phyloP scores from a whole-genome alignment of 139 green algal genomes.

The Chlamydomonas sp. region DNA sequence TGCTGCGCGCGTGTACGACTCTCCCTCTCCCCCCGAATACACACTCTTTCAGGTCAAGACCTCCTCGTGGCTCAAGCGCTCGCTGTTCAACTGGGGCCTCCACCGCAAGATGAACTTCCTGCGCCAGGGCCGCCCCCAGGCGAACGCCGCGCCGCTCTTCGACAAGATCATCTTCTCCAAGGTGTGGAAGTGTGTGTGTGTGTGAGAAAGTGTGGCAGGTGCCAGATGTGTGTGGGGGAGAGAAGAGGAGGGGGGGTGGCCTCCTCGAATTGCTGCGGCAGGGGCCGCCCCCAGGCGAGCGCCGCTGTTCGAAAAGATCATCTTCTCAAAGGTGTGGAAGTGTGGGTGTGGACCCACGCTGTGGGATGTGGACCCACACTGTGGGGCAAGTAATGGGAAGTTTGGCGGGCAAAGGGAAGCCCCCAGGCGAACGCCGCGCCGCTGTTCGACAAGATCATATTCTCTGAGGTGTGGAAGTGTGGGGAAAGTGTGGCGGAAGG shows the following conservation, averaged over 20 bases:
- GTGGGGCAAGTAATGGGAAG: too few species aligned
- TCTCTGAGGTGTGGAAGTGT: constrained; percentile 65
- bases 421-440: constrained; percentile 28
- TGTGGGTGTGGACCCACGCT: too few species aligned
- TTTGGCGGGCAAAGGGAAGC: too few species aligned
- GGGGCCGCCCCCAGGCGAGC: too few species aligned
- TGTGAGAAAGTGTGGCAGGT: background rate
- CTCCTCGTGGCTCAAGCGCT: constrained; percentile 34
- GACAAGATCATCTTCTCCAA: constrained; percentile 47
- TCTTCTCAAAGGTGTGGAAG: too few species aligned
- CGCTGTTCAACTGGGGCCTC: constrained; percentile 69
- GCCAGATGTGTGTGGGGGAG: too few species aligned
- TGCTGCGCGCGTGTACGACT: too few species aligned
- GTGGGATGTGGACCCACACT: too few species aligned
- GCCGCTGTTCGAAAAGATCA: too few species aligned
- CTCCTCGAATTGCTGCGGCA: too few species aligned
- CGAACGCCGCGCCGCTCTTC: constrained; percentile 18
- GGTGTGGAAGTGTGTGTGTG: constrained; percentile 18
- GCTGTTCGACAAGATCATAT: background rate
- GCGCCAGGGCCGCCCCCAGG: constrained; percentile 42
- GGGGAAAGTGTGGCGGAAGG: background rate
- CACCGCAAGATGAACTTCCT: constrained; percentile 67
- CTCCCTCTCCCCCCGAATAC: too few species aligned
- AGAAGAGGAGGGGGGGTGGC: too few species aligned
- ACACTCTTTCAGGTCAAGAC: constrained; percentile 39